Conservation (phyloP, 495 filamentous ascomycete species). For the Recurvomyces mirabilis region DNA sequence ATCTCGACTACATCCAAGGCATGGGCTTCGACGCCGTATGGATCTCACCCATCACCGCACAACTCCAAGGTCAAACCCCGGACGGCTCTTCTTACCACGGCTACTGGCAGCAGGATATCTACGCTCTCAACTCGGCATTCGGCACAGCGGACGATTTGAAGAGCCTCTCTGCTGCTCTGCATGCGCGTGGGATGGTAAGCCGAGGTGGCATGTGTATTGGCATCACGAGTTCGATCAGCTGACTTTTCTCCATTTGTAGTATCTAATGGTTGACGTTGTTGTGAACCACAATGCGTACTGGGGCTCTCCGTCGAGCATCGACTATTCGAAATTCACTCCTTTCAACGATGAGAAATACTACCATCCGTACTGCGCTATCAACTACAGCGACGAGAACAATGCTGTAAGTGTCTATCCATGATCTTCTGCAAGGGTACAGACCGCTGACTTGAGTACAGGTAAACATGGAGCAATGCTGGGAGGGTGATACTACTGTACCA, state of each 20-base stretch:
- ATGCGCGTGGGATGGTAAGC: constrained; percentile 40
- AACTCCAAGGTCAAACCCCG: constrained; percentile 39
- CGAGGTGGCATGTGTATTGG: too few species aligned
- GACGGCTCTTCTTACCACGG: constrained; percentile 17
- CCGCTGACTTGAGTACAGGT: too few species aligned
- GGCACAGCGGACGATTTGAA: constrained; percentile 21
- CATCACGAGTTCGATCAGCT: too few species aligned
- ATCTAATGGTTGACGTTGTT: constrained; percentile 23
- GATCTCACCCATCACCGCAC: constrained; percentile 65
- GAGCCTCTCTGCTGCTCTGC: constrained; percentile 13
- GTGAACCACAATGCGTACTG: constrained; percentile 29
- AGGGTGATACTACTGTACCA: constrained; percentile 49
- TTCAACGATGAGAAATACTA: constrained; percentile 56
- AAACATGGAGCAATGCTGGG: constrained; percentile 46
- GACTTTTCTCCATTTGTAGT: too few species aligned
- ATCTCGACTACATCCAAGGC: constrained; percentile 58
- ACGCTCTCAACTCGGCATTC: constrained; percentile 17
- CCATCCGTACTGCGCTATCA: constrained; percentile 54
- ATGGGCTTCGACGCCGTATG: constrained; percentile 79
- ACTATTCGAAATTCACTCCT: constrained; percentile 51
- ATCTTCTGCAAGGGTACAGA: too few species aligned
- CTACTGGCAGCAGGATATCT: constrained; percentile 23
- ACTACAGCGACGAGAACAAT: constrained; percentile 47
- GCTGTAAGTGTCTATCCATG: constrained; percentile 10
- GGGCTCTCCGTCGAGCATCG: constrained; percentile 42